phyloP scores from a whole-genome alignment of 1,284 basidiomycete genomes.

The Cutaneotrichosporon sp. region DNA sequence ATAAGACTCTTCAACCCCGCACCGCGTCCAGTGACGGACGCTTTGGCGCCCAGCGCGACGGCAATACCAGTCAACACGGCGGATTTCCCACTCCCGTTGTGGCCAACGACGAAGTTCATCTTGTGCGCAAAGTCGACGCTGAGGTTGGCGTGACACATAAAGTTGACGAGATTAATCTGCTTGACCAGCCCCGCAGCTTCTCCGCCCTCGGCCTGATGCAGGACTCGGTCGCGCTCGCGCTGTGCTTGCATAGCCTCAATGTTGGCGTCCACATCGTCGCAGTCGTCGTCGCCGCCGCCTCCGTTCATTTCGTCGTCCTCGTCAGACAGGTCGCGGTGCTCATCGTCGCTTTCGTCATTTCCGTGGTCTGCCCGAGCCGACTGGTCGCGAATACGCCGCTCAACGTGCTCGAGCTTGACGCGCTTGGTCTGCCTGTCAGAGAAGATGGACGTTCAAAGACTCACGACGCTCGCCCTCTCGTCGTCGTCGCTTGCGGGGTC shows the following conservation, averaged over 20 bases:
- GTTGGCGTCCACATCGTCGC: conserved; percentile 18
- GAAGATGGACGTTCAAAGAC: neutral
- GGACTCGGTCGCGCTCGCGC: neutral
- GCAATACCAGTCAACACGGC: conserved; percentile 91
- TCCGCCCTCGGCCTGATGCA: neutral
- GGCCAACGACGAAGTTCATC: conserved; percentile 95
- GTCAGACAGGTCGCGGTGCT: conserved; percentile 8
- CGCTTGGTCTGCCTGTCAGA: conserved; percentile 19
- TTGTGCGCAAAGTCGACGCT: conserved; percentile 77
- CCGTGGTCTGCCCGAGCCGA: neutral
- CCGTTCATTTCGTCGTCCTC: conserved; percentile 5
- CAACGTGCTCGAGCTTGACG: conserved; percentile 21
- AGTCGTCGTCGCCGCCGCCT: conserved; percentile 9
- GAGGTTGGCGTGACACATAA: conserved; percentile 91
- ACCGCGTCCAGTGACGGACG: conserved; percentile 79
- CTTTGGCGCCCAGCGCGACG: conserved; percentile 88
- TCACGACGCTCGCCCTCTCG: neutral
- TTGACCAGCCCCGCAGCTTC: conserved; percentile 69
- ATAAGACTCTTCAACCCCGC: conserved; percentile 83
- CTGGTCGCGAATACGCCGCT: neutral
- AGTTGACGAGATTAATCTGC: conserved; percentile 78
- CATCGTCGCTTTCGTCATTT: conserved; percentile 5
- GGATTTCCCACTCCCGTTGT: conserved; percentile 74
- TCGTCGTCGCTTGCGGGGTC: conserved; percentile 2
- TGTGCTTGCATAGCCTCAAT: conserved; percentile 1